Evolutionary conservation across 2,329 filamentous ascomycete genomes (phyloP), one percentile per base, ranked within the genome.

Genomic region (Colletotrichum trifolii): DNA sequence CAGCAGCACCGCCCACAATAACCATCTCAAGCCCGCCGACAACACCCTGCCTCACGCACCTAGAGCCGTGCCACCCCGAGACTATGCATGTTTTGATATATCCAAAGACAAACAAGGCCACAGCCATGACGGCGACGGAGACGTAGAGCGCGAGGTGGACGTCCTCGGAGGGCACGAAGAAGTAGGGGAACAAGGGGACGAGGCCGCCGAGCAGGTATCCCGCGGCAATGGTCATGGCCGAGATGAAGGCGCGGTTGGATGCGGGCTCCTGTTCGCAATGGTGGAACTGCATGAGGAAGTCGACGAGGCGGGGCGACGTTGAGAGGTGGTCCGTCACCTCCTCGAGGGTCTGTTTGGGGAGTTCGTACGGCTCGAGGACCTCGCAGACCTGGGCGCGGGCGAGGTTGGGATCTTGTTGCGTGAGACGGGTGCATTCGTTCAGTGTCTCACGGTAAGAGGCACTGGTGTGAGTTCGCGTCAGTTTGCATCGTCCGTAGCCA

Each of bases 141-240:
- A 87, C 84, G 40, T 84, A 81, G 54, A 94, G 77, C 0, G 83
- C 84, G n/a, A 79, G 71, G 33, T 74, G 73, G 8, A 85, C 78
- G 25, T 74, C 73, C 12, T 69, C 64, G 25, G 61, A 48, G 42
- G 61, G 57, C 73, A 85, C 79, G 68, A 90, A 80, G 68, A 92
- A 89, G 77, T 93, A 93, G 0, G 90, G 90, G 46, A 91, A 76
- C 71, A 92, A 82, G 12, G 90, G 90, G n/a, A 92, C 84, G 58
- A 92, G 80, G 0, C 90, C 90, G 17, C 90, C 90, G 25, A 92
- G 75, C 56, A 92, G 88, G 74, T 93, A 93, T 40, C 89, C 89
- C 13, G 88, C 71, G 0, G 89, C 87, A 71, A 93, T 90, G 8
- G 88, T 91, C 34, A 88, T 68, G 2, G 88, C 90, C 0, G 86